Conservation (phyloP, 2,329 filamentous ascomycete genomes). For the Coleophoma eucalyptorum region DNA sequence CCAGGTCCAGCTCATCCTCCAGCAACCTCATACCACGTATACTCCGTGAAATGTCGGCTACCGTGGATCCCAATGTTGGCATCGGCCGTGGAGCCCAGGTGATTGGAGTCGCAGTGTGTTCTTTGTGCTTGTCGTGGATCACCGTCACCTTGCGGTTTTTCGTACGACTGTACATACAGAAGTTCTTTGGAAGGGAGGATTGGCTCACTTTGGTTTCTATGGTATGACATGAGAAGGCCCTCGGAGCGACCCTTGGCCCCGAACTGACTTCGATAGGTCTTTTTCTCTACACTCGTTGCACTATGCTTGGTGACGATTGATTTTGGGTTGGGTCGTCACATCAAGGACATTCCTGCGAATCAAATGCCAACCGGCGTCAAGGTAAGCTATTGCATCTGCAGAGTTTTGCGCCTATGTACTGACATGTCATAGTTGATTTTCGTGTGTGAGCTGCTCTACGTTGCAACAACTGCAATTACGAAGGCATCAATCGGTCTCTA, state of each 20-base stretch:
- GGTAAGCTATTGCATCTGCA: slow-evolving; percentile 4
- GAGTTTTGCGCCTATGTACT: no score
- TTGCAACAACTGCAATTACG: slow-evolving; percentile 21
- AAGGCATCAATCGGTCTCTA: slow-evolving; percentile 24
- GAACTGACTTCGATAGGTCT: slow-evolving; percentile 10
- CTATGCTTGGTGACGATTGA: slow-evolving; percentile 15
- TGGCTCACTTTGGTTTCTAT: slow-evolving; percentile 24
- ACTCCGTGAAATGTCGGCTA: neutral
- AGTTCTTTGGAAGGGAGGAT: slow-evolving; percentile 26
- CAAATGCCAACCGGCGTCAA: slow-evolving; percentile 18
- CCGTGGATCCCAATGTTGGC: slow-evolving; percentile 2
- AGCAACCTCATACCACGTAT: no score
- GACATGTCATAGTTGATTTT: slow-evolving; percentile 16
- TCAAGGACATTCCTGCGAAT: slow-evolving; percentile 15
- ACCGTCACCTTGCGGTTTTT: slow-evolving; percentile 22
- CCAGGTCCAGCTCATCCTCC: no score
- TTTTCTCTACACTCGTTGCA: slow-evolving; percentile 20
- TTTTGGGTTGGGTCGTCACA: slow-evolving; percentile 24
- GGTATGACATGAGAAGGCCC: slow-evolving; percentile 6
- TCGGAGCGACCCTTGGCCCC: no score
- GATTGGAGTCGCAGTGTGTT: slow-evolving; percentile 26
- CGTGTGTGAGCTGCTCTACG: slow-evolving; percentile 25
- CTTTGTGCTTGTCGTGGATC: slow-evolving; percentile 31
- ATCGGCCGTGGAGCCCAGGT: slow-evolving; percentile 20
- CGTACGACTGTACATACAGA: slow-evolving; percentile 21